Base-by-base conservation (phyloP, 441 rosid species). In the Erodium moschatum region DNA sequence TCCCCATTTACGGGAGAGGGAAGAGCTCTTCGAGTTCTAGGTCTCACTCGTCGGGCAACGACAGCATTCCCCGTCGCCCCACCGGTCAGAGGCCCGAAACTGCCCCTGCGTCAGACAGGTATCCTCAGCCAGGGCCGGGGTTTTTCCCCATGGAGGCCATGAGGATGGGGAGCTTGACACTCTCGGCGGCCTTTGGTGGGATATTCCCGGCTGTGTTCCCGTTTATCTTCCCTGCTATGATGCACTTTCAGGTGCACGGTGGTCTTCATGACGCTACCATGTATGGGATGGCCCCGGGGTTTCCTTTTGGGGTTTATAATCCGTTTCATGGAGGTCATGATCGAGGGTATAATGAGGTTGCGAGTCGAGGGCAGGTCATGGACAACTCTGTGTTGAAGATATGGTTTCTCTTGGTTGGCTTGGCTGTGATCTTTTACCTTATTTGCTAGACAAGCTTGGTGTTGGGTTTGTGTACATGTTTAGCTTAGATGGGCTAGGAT, bases 1-100 rank as follows among this genome's bases (percentile, higher is more conserved):
- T 93, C 24, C 98, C 98, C 21, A 91, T 93, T 29, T 91, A 93
- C 8, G 95, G 98, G 8, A 80, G 98, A 78, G 97, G 96, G 15
- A 89, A 90, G 76, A 76, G 79, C 38, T 87, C 80, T 46, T 69
- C 85, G 0, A 95, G 87, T 68, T 96, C 92, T 0, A 85, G 92
- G 11, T 78, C 86, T 0, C 88, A 90, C 67, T 82, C 85, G 10
- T 86, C 84, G 70, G 87, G 90, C 0, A 90, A 86, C 40, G 63
- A 85, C 35, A 80, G 85, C 33, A 83, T 90, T 46, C 98, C 96
- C 0, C 75, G 91, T 10, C 97, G 58, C 6, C 58, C 96, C 0
- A 5, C 90, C 0, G 97, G 97, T 35, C 95, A 85, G 66, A 83
- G 96, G 69, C 94, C 92, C 0, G 90, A 87, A 62, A 90, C 93